Evolutionary conservation across 805 yeast genomes (phyloP).

Genomic region (Starmerella sirachaensis): DNA sequence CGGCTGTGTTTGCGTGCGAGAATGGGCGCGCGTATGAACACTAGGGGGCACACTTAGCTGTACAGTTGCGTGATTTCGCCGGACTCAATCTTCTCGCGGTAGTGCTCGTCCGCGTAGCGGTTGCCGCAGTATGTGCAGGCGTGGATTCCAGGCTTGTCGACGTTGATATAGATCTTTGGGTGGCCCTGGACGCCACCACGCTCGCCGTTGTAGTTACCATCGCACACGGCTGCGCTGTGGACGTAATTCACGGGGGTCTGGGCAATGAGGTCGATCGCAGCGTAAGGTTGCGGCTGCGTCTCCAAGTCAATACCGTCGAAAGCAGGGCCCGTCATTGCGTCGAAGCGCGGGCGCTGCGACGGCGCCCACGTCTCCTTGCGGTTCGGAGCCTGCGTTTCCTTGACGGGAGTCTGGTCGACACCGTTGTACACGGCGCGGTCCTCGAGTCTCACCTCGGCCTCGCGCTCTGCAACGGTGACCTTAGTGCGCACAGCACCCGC

Average conservation of each 20-base stretch:
- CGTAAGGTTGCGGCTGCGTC: slow-evolving; percentile 64
- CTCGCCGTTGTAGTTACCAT: slow-evolving; percentile 47
- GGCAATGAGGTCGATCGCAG: slow-evolving; percentile 74
- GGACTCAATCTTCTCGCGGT: slow-evolving; percentile 21
- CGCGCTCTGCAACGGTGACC: slow-evolving; percentile 18
- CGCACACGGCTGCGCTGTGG: slow-evolving; percentile 64
- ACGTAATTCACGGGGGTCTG: slow-evolving; percentile 59
- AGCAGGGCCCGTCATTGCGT: slow-evolving; percentile 48
- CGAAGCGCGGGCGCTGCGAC: slow-evolving; percentile 50
- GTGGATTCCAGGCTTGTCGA: slow-evolving; percentile 61
- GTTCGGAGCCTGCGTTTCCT: slow-evolving; percentile 60
- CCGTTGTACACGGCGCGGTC: slow-evolving; percentile 19
- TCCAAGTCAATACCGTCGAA: slow-evolving; percentile 60
- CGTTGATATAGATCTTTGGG: slow-evolving; percentile 69
- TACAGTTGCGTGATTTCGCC: slow-evolving; percentile 16
- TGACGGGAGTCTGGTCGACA: slow-evolving; percentile 20
- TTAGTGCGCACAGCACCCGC: slow-evolving; percentile 12
- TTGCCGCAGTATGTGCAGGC: slow-evolving; percentile 62
- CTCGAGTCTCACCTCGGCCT: slow-evolving; percentile 5
- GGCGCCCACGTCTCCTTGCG: slow-evolving; percentile 58
- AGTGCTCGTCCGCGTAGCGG: slow-evolving; percentile 24
- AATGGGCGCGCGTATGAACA: no score
- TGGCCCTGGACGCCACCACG: slow-evolving; percentile 55
- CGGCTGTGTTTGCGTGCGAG: no score
- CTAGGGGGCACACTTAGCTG: slow-evolving; percentile 1